Percentiles rank a stretch among this genome's conserved stretches.
Conservation (phyloP, 106 monocot species). For the Dendrobium nobile region DNA sequence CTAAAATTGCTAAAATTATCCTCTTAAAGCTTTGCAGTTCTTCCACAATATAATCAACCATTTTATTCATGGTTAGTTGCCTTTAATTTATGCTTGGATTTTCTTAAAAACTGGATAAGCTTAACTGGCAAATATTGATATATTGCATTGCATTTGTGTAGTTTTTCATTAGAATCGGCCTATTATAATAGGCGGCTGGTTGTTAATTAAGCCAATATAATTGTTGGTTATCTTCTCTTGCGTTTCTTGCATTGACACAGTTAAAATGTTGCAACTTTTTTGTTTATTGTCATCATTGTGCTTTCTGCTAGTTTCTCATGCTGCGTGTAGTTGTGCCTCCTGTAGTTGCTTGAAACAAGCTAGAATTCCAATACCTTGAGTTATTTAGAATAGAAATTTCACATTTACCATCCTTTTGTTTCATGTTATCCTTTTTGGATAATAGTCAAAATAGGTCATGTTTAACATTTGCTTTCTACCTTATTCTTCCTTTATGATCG, state of each 20-base stretch:
- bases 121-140: not conserved
- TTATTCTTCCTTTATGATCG: not conserved
- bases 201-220: not conserved
- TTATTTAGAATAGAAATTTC: not conserved
- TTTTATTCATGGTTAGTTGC: not conserved
- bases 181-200: not conserved
- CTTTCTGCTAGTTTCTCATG: not conserved
- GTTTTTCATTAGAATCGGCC: not conserved
- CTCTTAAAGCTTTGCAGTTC: not conserved
- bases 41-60: not conserved
- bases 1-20: not conserved
- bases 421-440: not conserved
- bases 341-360: not conserved
- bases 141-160: not conserved
- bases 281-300: not conserved
- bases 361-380: not conserved
- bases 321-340: not conserved
- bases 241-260: not conserved
- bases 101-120: conserved; percentile 7
- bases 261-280: not conserved
- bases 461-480: not conserved
- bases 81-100: not conserved
- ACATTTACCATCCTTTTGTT: not conserved
- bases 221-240: not conserved
- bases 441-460: not conserved